These are phyloP conservation scores for Penicillium crystallinum DNA, from an alignment of 495 filamentous ascomycete genomes.

Conservation along the genomic window DNA sequence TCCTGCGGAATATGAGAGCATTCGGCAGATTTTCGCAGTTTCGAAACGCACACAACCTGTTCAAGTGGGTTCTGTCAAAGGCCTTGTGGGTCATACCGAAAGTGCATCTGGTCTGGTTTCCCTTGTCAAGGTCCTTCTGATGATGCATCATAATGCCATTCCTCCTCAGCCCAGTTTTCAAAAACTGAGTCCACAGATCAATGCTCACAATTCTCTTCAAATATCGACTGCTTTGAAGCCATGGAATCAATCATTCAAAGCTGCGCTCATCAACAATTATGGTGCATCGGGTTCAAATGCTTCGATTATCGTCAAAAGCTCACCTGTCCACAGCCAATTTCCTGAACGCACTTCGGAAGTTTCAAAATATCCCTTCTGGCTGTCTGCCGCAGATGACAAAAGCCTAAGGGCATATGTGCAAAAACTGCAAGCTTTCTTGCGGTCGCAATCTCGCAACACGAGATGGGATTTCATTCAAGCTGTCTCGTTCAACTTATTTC, in stretches of 20 bases:
- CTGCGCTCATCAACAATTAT: slow-evolving; percentile 35
- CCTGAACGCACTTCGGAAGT: too few species aligned
- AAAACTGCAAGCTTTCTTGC: too few species aligned
- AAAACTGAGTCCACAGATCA: slow-evolving; percentile 27
- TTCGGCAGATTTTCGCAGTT: slow-evolving; percentile 29
- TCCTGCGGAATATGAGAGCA: slow-evolving; percentile 23
- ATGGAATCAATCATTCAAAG: slow-evolving; percentile 6
- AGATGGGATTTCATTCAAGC: too few species aligned
- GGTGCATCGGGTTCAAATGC: slow-evolving; percentile 36
- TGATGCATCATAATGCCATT: slow-evolving; percentile 35
- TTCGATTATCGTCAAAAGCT: slow-evolving; percentile 17
- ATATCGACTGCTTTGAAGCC: slow-evolving; percentile 20
- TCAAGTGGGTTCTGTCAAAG: slow-evolving; percentile 36
- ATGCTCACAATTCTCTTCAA: slow-evolving; percentile 27
- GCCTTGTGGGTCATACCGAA: slow-evolving; percentile 42
- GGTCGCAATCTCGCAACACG: too few species aligned
- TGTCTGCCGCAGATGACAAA: too few species aligned
- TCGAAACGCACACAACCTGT: slow-evolving; percentile 2
- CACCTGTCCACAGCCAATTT: too few species aligned
- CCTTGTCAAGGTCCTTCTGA: slow-evolving; percentile 37
- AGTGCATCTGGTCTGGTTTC: slow-evolving; percentile 35
- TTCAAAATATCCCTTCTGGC: too few species aligned
- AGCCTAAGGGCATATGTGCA: too few species aligned
- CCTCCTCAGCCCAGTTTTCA: slow-evolving; percentile 32
- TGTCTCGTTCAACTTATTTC: too few species aligned